Evolutionary conservation across 1,284 basidiomycete genomes (phyloP).

Genomic region (Farysia itapuensis): DNA sequence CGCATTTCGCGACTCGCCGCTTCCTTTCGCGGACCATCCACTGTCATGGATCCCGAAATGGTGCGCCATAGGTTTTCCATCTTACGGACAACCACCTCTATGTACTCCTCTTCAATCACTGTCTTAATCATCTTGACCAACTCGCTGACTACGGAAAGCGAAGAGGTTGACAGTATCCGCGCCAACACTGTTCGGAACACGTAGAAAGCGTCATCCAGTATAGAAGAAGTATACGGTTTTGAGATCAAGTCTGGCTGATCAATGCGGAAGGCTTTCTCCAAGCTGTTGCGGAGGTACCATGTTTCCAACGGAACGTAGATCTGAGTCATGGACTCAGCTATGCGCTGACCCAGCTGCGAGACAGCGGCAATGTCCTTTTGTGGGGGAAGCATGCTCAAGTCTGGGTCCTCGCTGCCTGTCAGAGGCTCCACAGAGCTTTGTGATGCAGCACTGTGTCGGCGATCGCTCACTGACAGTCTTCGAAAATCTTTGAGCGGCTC

Average conservation of each 20-base stretch:
- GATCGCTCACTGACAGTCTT: constrained; percentile 28
- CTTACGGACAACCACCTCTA: constrained; percentile 51
- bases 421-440: neutral
- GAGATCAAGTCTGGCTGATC: constrained; percentile 38
- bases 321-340: constrained; percentile 63
- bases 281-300: constrained; percentile 84
- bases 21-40: constrained; percentile 55
- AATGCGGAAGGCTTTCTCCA: constrained; percentile 69
- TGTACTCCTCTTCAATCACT: constrained; percentile 48
- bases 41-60: constrained; percentile 43
- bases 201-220: constrained; percentile 59
- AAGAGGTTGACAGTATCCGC: constrained; percentile 48
- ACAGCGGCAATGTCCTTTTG: constrained; percentile 62
- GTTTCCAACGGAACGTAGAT: constrained; percentile 87
- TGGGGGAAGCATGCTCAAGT: neutral
- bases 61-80: constrained; percentile 51
- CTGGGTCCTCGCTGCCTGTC: neutral
- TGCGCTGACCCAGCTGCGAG: constrained; percentile 70
- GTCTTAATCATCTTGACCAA: constrained; percentile 28
- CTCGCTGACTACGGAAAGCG: constrained; percentile 21
- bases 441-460: constrained; percentile 20
- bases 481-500: constrained; percentile 36
- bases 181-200: constrained; percentile 49
- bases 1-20: constrained; percentile 56
- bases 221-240: constrained; percentile 44